Evolutionary conservation across 352 stramenopile species (phyloP), one percentile per base, ranked within the genome.

Genomic region (Blastocystis sp.): DNA sequence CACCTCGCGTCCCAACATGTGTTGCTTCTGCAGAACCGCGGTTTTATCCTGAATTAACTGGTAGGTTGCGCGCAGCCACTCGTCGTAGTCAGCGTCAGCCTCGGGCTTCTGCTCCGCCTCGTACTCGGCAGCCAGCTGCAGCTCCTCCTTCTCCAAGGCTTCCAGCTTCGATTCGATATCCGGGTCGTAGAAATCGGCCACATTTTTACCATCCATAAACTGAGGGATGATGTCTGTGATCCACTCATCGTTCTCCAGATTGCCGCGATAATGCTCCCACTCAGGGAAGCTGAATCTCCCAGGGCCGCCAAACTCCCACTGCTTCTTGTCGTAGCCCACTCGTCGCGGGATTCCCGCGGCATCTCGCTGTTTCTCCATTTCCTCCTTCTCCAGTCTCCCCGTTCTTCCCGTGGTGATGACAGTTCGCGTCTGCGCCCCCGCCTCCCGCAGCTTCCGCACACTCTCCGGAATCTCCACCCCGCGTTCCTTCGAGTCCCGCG

Each of bases 181-280:
- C 8, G 96, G 93, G 90, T 99, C 97, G 66, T 99, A 93, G 91
- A 97, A 99, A 91, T 99, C 97, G 64, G 95, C 94, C 93, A 99
- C 96, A 92, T 99, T 99, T 92, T 98, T 98, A 88, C 97, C 97
- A 91, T 99, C 98, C 92, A 98, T 97, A 91, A 99, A 98, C 92
- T 99, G 95, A 4, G 97, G 97, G 79, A 99, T 98, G 50, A 94
- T 92, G 91, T 99, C 97, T 90, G 95, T 96, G 55, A 94, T 94
- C 95, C 96, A 99, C 63, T 98, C 95, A 66, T 98, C 95, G 90
- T 96, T 94, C 91, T 96, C 93, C 70, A 98, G 94, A 87, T 94
- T 89, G 63, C 94, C 94, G 90, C 95, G 94, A 92, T 98, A 99
- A 91, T 98, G 94, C 90, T 98, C 96, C 76, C 95, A 93, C 91